These are phyloP conservation scores for Thelonectria rubi DNA, from an alignment of 2,329 filamentous ascomycete genomes.

Conservation along the genomic window DNA sequence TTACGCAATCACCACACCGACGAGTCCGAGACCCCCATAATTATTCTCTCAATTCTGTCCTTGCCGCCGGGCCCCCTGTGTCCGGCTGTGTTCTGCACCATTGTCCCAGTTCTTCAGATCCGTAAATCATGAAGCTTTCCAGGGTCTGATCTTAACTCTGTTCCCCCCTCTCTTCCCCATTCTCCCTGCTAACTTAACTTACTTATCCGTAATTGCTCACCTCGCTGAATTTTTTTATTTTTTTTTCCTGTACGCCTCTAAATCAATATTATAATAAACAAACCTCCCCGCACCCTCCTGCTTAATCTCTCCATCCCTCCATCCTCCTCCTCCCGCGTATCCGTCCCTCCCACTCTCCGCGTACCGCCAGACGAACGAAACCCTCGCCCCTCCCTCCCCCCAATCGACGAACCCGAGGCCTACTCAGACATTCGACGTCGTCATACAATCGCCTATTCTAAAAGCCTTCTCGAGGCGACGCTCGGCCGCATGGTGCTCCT, in stretches of 20 bases:
- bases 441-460: neutral
- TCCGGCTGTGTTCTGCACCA: no score
- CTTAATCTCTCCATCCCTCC: neutral
- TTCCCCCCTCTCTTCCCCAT: no score
- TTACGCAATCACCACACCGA: neutral
- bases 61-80: no score
- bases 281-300: neutral
- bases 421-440: neutral
- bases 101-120: no score
- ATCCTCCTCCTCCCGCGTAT: conserved; percentile 7
- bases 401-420: neutral
- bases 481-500: conserved; percentile 33
- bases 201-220: neutral
- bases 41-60: no score
- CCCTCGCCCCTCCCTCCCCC: no score
- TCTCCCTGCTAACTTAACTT: neutral
- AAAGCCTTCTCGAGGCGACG: neutral
- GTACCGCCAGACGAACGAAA: conserved; percentile 4
- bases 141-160: neutral
- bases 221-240: neutral
- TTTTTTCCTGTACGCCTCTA: neutral
- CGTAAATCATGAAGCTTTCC: no score
- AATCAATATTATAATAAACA: neutral
- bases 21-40: neutral
- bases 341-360: conserved; percentile 5